Evolutionary conservation across 768 basidiomycete species (phyloP).

Genomic region (Termitomyces sp.): DNA sequence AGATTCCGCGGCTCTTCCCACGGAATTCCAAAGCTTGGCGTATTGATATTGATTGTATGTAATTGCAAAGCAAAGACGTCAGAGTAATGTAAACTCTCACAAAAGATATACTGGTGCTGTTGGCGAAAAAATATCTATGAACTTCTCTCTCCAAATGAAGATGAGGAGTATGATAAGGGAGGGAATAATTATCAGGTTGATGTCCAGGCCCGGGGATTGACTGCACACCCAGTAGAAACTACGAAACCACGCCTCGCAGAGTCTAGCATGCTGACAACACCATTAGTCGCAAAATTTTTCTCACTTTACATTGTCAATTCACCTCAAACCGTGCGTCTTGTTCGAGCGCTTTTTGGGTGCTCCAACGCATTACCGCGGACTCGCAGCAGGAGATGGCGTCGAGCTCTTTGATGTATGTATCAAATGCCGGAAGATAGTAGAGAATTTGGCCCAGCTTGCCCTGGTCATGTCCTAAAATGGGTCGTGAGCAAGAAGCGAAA

Average conservation of each 20-base stretch:
- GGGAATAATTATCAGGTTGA: conserved; percentile 18
- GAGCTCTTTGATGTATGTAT: conserved; percentile 23
- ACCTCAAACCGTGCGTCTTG: conserved; percentile 14
- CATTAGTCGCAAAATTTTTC: not conserved
- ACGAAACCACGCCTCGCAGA: conserved; percentile 28
- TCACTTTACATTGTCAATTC: not conserved
- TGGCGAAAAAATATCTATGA: conserved; percentile 4
- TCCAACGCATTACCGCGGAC: conserved; percentile 20
- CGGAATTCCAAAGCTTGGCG: not conserved
- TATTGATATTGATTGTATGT: no score
- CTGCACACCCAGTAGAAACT: conserved; percentile 21
- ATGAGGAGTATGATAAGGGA: conserved; percentile 20
- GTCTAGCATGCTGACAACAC: conserved; percentile 22
- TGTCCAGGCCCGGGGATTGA: conserved; percentile 11
- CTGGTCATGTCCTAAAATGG: conserved; percentile 7
- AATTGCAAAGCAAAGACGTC: not conserved
- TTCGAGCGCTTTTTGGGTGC: conserved; percentile 19
- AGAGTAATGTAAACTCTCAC: not conserved
- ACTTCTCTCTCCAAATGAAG: conserved; percentile 25
- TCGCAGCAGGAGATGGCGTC: conserved; percentile 11
- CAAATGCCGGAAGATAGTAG: conserved; percentile 19
- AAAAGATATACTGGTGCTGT: not conserved
- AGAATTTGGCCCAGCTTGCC: conserved; percentile 15
- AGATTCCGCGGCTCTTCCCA: not conserved
- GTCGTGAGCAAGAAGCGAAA: not conserved